A percentile compares a stretch with the other conserved stretches of the same genome.
phyloP scores from a whole-genome alignment of 176 grass and related monocot genomes.

The Aegilops sharonensis region DNA sequence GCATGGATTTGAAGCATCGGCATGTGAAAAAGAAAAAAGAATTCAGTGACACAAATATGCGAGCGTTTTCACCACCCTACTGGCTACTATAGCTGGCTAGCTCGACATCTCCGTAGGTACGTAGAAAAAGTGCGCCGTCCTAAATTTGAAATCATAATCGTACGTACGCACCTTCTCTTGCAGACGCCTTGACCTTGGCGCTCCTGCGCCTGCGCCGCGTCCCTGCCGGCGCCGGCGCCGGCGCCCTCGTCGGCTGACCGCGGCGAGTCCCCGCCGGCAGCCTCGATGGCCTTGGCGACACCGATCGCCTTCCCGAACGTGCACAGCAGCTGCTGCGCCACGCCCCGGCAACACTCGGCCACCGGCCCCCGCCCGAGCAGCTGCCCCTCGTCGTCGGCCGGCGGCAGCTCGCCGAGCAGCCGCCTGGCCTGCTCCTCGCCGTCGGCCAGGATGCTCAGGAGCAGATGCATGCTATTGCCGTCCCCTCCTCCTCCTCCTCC shows the following conservation, averaged over 20 bases:
- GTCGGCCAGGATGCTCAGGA: conserved; percentile 49
- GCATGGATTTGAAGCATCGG: no score
- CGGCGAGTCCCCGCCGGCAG: conserved; percentile 47
- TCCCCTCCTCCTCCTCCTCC: conserved; percentile 8
- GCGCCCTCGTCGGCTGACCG: conserved; percentile 58
- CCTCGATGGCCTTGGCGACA: conserved; percentile 49
- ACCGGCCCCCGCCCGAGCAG: no score
- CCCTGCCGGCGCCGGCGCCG: conserved; percentile 28
- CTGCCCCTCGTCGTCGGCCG: conserved; percentile 1
- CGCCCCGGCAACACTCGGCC: neutral
- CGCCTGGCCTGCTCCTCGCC: conserved; percentile 56
- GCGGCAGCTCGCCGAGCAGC: conserved; percentile 26
- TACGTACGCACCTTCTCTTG: conserved; percentile 58
- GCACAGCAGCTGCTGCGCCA: conserved; percentile 33
- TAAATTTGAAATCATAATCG: no score
- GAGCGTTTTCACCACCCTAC: no score
- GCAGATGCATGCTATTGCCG: conserved; percentile 23
- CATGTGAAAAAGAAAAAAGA: no score
- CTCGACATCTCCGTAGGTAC: no score
- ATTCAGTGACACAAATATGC: no score
- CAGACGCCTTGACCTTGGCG: conserved; percentile 19
- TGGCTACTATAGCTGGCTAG: no score
- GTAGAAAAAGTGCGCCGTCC: no score
- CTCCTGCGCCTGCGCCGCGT: neutral
- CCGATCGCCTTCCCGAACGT: conserved; percentile 39